Base-by-base conservation (phyloP, 495 filamentous ascomycete genomes). In the Penicillium verhagenii region DNA sequence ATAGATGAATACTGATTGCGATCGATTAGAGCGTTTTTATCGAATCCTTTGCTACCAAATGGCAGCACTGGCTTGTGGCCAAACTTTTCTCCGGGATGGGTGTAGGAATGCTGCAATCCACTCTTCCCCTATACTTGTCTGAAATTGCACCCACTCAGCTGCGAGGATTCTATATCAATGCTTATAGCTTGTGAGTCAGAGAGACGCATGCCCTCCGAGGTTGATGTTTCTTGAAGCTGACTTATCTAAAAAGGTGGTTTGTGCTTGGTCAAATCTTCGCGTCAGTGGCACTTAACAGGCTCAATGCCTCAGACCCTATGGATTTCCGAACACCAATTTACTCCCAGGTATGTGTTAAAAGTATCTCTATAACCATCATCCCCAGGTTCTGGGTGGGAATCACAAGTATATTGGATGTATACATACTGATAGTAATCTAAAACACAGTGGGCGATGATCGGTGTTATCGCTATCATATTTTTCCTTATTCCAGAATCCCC, bases 61-160 rank as follows among this genome's bases (percentile, higher is more conserved):
- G 72, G 72, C 46, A 67, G 4, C 66, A 70, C 51, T 76, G 71
- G 71, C 67, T 76, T 10, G 67, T 66, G 10, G 71, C 72, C 1
- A 76, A 76, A 38, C 63, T 76, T 1, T 68, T 76, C 26, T 70
- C 71, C 8, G 72, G 72, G 4, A 68, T 71, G 62, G 72, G 68
- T 2, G 73, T 76, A 1, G 73, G 73, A 16, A 72, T 72, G 68
- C 47, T 76, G 20, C 73, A 76, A 43, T 70, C 68, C 3, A 76
- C 73, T 0, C 52, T 76, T 59, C 73, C 73, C n/a, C 56, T 74
- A 0, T 76, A 76, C 47, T 23, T 76, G 18, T 71, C 70, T 6
- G 73, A 76, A 37, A 62, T 74, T 9, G 68, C 73, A 1, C 73
- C 73, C 1, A 73, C 70, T 4, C 70, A 71, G 35, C 48, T 74